These are phyloP conservation scores for Penicillium occitanis DNA, from an alignment of 2,329 filamentous ascomycete species.

Conservation along the genomic window DNA sequence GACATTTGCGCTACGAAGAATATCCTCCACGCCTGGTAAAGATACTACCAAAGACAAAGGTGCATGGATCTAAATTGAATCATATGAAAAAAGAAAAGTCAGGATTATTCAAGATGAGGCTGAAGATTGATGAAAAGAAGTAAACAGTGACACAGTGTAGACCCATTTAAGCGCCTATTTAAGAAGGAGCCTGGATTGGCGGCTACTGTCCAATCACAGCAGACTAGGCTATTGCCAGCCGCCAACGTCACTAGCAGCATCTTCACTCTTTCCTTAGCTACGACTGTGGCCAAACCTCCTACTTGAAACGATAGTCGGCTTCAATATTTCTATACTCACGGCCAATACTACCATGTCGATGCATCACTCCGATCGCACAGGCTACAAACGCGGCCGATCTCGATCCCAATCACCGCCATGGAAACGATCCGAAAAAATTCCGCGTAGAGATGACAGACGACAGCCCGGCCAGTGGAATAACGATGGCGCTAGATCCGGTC, in stretches of 20 bases:
- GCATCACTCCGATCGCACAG: conserved; percentile 34
- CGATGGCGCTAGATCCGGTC: conserved; percentile 26
- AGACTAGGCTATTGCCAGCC: background rate
- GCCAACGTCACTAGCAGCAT: conserved; percentile 15
- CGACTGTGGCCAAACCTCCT: background rate
- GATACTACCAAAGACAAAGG: background rate
- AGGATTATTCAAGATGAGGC: background rate
- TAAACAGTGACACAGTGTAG: conserved; percentile 1
- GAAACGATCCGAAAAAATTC: conserved; percentile 39
- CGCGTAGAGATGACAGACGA: conserved; percentile 36
- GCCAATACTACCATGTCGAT: conserved; percentile 33
- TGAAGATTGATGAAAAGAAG: background rate
- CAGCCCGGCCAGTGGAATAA: conserved; percentile 26
- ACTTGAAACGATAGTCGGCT: background rate
- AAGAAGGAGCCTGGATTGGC: conserved; percentile 22
- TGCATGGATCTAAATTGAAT: background rate
- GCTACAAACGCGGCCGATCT: conserved; percentile 43
- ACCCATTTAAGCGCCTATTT: conserved; percentile 12
- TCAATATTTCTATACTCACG: background rate
- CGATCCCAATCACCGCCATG: conserved; percentile 41
- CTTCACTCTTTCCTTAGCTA: background rate
- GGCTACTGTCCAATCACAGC: conserved; percentile 24
- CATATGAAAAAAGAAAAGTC: no score
- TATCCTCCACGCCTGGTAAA: background rate
- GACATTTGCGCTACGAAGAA: conserved; percentile 30